Base-by-base conservation (phyloP, 345 rosid genomes). In the Nasturtium officinale region DNA sequence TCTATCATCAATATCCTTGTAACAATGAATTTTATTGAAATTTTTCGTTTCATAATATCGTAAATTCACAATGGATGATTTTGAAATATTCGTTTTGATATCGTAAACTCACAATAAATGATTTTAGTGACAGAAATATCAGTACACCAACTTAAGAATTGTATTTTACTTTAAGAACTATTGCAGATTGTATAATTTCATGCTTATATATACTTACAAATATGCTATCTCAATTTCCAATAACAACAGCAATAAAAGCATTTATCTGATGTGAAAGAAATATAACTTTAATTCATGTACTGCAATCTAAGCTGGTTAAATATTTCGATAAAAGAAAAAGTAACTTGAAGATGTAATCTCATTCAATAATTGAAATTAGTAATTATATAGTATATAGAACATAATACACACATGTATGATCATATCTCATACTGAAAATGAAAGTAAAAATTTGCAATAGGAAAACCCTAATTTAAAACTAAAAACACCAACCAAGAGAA, bases 401-500 rank as follows among this genome's bases (percentile, higher is more conserved):
- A 35, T 64, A 65, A 23, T 37, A 61, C 70, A 67, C 55, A 65
- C 60, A 54, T 53, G 52, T 69, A 46, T 62, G 62, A 47, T 45
- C 13, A 55, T 47, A 50, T 50, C 73, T 50, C 67, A 77, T 70
- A 64, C 67, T 57, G 7, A 20, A 69, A 46, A 32, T 66, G 18
- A 15, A 35, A 75, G 46, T 26, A 8, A 13, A 13, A 29, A 33
- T n/a, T n/a, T 57, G 60, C 26, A 46, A 57, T 16, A 43, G 10
- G 21, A 57, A 15, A 70, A 30, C 76, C 68, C 76, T 71, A 65
- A 58, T 21, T 63, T 56, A 20, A 48, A 71, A 63, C 61, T 38
- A 26, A 8, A 38, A 74, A 25, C 32, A 64, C 48, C 77, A 70
- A 57, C 71, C 69, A 77, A n/a, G 50, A 77, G 18, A 48, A 60